Conservation (phyloP, 768 basidiomycete species). For the Vararia minispora region DNA sequence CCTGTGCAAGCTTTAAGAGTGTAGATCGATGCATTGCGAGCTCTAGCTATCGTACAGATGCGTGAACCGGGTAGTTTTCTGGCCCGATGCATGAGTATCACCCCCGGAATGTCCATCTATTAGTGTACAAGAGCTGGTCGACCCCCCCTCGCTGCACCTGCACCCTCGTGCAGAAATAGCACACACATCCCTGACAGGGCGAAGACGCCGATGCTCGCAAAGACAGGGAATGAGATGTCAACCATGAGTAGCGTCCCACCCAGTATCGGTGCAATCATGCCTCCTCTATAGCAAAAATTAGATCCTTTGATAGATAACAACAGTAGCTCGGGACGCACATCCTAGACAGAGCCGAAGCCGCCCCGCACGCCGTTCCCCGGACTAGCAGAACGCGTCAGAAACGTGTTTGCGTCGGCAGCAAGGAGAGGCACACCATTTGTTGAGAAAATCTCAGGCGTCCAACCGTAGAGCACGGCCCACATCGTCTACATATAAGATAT, state of each 20-base stretch:
- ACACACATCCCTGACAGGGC: constrained; percentile 51
- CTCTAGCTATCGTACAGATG: too few relatives aligned
- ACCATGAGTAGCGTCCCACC: constrained; percentile 66
- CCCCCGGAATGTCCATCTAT: too few relatives aligned
- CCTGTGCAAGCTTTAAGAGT: too few relatives aligned
- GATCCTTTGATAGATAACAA: too few relatives aligned
- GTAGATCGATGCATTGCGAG: too few relatives aligned
- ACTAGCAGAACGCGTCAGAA: constrained; percentile 28
- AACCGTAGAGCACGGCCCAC: constrained; percentile 85
- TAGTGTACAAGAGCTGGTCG: constrained; percentile 8
- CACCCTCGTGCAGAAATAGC: constrained; percentile 42
- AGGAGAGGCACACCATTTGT: constrained; percentile 46
- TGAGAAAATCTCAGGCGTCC: constrained; percentile 83
- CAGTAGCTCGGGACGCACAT: constrained; percentile 55
- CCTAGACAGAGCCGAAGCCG: constrained; percentile 76
- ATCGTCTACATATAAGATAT: constrained; percentile 44
- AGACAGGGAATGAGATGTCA: constrained; percentile 62
- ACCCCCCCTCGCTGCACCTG: constrained; percentile 24
- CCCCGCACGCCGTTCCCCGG: constrained; percentile 81
- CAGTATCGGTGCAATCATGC: constrained; percentile 78
- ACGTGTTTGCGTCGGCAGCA: not conserved
- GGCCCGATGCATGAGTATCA: too few relatives aligned
- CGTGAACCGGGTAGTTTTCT: too few relatives aligned
- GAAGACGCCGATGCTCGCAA: constrained; percentile 60
- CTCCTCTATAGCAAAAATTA: constrained; percentile 49